Conservation (phyloP, 2,329 filamentous ascomycete species). For the Colletotrichum plurivorum region DNA sequence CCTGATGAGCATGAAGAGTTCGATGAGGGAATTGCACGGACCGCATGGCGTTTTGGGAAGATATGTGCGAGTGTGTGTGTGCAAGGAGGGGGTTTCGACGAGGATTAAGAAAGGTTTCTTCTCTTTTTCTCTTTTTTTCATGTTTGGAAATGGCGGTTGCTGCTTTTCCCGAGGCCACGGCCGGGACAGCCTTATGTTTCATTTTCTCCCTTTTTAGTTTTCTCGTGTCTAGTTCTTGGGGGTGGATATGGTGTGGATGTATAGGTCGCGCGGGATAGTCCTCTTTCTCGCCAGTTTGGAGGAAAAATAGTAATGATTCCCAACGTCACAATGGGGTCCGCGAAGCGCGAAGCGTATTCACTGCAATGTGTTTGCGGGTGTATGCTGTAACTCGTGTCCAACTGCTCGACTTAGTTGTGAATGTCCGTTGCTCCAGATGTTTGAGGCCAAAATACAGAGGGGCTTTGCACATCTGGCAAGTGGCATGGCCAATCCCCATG, state of each 20-base stretch:
- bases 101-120: slow-evolving; percentile 11
- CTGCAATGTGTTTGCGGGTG: too few relatives aligned
- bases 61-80: background rate
- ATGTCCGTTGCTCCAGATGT: too few relatives aligned
- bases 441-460: too few relatives aligned
- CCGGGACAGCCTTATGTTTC: slow-evolving; percentile 2
- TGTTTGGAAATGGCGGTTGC: slow-evolving; percentile 24
- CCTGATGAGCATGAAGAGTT: slow-evolving; percentile 16
- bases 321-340: too few relatives aligned
- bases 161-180: slow-evolving; percentile 23
- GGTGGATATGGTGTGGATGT: slow-evolving; percentile 1
- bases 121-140: background rate
- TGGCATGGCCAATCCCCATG: too few relatives aligned
- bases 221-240: background rate
- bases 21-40: slow-evolving; percentile 16
- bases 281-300: background rate
- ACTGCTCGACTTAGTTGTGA: too few relatives aligned
- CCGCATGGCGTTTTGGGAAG: slow-evolving; percentile 27
- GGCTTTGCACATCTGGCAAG: too few relatives aligned
- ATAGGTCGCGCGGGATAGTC: background rate
- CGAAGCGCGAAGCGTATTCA: too few relatives aligned
- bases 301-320: slow-evolving; percentile 5
- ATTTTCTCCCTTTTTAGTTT: background rate
- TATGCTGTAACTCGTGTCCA: too few relatives aligned
- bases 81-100: background rate